These are phyloP conservation scores for Meredithiella fracta DNA, from an alignment of 2,329 filamentous ascomycete species.

Conservation along the genomic window DNA sequence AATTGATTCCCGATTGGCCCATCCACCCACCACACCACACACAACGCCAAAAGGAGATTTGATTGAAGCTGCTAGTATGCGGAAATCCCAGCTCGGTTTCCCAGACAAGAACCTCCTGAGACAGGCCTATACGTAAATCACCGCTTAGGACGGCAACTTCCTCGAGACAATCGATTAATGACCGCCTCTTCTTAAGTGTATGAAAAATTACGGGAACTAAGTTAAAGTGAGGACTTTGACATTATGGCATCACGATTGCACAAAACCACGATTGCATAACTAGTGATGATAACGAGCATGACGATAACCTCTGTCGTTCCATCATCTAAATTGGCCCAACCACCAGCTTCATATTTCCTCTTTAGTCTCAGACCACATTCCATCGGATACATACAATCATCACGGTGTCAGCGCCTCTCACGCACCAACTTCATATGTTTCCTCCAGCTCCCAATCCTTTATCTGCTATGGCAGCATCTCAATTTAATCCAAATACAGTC, in stretches of 20 bases:
- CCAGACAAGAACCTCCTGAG: not conserved
- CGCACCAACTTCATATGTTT: not conserved
- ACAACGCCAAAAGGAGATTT: not conserved
- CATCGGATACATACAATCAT: too few relatives aligned
- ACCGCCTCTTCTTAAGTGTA: not conserved
- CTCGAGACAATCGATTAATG: not conserved
- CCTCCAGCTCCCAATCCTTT: not conserved
- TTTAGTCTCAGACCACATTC: too few relatives aligned
- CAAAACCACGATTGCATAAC: not conserved
- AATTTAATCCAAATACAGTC: not conserved
- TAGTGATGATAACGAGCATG: too few relatives aligned
- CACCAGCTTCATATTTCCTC: too few relatives aligned
- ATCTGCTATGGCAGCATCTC: not conserved
- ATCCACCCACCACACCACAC: not conserved
- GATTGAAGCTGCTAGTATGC: not conserved
- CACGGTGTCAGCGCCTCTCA: not conserved
- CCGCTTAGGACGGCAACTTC: conserved; percentile 1
- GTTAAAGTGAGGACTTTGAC: not conserved
- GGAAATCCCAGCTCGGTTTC: conserved; percentile 1
- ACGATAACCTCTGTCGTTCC: too few relatives aligned
- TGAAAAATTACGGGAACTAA: not conserved
- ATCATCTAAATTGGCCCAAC: too few relatives aligned
- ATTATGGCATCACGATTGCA: not conserved
- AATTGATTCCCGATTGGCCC: not conserved
- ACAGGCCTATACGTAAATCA: not conserved